These are phyloP conservation scores for Salicornia ramosissima DNA, from an alignment of 148 eudicot genomes.

Conservation along the genomic window DNA sequence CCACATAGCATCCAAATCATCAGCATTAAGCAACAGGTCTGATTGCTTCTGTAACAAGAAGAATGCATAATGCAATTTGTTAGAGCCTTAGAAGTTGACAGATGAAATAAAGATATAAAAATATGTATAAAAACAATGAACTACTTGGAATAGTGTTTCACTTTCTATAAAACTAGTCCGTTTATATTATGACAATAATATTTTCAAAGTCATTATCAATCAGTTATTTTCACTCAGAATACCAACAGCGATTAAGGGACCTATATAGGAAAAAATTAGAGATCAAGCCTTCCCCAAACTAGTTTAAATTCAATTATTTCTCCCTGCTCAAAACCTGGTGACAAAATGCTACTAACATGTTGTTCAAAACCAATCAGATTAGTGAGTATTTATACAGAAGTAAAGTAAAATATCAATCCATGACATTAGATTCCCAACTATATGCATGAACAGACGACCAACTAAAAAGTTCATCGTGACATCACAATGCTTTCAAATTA, in stretches of 20 bases:
- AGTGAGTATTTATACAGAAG: background rate
- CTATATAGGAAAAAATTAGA: background rate
- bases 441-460: background rate
- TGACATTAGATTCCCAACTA: background rate
- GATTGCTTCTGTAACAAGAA: constrained; percentile 79
- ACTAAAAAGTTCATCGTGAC: background rate
- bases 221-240: background rate
- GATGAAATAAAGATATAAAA: too few relatives aligned
- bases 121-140: too few relatives aligned
- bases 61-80: constrained; percentile 10
- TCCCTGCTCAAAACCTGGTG: background rate
- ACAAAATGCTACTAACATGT: background rate
- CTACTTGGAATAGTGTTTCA: background rate
- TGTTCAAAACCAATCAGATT: background rate
- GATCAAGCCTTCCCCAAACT: constrained; percentile 1
- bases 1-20: constrained; percentile 99
- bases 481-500: background rate
- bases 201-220: background rate
- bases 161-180: background rate
- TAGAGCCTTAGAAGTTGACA: background rate
- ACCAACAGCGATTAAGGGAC: background rate
- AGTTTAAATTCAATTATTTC: too few relatives aligned
- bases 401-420: background rate
- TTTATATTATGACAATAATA: too few relatives aligned
- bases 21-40: constrained; percentile 95